Percentiles rank a stretch among this genome's conserved stretches.
Evolutionary conservation across 2,329 filamentous ascomycete species (phyloP).

Genomic region (Cytospora mali): DNA sequence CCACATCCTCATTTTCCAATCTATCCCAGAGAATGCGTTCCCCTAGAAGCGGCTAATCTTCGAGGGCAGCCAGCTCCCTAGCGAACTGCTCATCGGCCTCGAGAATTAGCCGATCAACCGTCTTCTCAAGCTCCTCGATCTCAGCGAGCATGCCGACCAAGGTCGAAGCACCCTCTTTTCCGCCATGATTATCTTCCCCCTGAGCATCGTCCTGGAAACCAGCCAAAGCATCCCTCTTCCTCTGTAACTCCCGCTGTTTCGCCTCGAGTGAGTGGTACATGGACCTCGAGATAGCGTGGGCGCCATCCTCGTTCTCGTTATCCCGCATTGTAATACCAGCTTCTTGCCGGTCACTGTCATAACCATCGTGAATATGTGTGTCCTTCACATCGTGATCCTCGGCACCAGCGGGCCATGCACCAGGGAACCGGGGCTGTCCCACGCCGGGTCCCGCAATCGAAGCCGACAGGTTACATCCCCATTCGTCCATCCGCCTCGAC

Average conservation of each 20-base stretch:
- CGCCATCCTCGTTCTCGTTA: conserved; percentile 30
- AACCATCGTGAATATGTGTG: conserved; percentile 1
- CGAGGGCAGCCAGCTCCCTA: conserved; percentile 41
- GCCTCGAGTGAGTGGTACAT: conserved; percentile 43
- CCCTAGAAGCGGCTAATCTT: conserved; percentile 29
- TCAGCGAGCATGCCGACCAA: conserved; percentile 37
- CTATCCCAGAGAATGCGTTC: no score
- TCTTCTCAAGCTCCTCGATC: conserved; percentile 43
- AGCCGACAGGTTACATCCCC: not conserved
- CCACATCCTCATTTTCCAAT: no score
- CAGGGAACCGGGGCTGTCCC: conserved; percentile 31
- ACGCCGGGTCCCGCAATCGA: not conserved
- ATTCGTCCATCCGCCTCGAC: conserved; percentile 15
- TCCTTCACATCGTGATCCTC: conserved; percentile 30
- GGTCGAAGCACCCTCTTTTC: conserved; percentile 31
- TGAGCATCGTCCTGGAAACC: not conserved
- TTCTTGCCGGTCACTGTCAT: conserved; percentile 20
- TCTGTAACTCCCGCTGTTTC: conserved; percentile 40
- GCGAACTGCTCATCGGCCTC: conserved; percentile 54
- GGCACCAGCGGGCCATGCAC: conserved; percentile 39
- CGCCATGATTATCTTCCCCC: conserved; percentile 28
- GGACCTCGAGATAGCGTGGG: conserved; percentile 34
- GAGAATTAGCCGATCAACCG: conserved; percentile 43
- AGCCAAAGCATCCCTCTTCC: conserved; percentile 36
- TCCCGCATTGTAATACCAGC: conserved; percentile 25